Evolutionary conservation across 2,329 filamentous ascomycete species (phyloP), one percentile per base, ranked within the genome.

Genomic region (Phaeophleospora eucalypticola): DNA sequence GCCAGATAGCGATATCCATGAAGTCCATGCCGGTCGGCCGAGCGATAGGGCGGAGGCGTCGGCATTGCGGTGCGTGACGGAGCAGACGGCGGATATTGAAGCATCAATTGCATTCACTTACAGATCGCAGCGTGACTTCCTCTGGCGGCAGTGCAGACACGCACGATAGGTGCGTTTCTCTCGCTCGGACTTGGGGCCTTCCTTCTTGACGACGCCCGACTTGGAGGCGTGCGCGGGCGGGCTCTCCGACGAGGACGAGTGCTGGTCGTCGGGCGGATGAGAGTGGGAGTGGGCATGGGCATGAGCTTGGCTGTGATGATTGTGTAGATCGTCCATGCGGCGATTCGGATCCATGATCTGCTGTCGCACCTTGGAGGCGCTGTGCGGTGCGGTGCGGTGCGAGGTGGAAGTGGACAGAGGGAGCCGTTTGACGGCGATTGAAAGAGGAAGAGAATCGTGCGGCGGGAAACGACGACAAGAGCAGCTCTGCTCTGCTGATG

Each of bases 111-210:
- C n/a, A n/a, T n/a, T 29, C 24, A 59, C 61, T 55, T 51, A 64
- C 59, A 65, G 49, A 42, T 65, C 62, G 46, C 62, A 65, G 33
- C 62, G 51, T n/a, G 57, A 59, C 48, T 65, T 65, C n/a, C 61
- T 48, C 51, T 63, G 60, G 36, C 62, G 51, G 45, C 62, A 64
- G 43, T 65, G 62, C 27, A 65, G 45, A 46, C 62, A 65, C 6
- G 62, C 62, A 9, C 62, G 46, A 52, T 65, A 64, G 9, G 61
- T 64, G 16, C 61, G 55, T 48, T 64, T 64, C 32, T 64, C 61
- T 12, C 61, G 58, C 49, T 64, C 59, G 7, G 54, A 56, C 43
- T 54, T 53, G 39, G 43, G 33, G 18, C 42, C 43, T 9, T 44
- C 41, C 16, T 24, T 44, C 41, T 44, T 41, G 36, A 8, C 19